These are phyloP conservation scores for Colletotrichum limetticola DNA, from an alignment of 2,329 filamentous ascomycete species.

Conservation along the genomic window DNA sequence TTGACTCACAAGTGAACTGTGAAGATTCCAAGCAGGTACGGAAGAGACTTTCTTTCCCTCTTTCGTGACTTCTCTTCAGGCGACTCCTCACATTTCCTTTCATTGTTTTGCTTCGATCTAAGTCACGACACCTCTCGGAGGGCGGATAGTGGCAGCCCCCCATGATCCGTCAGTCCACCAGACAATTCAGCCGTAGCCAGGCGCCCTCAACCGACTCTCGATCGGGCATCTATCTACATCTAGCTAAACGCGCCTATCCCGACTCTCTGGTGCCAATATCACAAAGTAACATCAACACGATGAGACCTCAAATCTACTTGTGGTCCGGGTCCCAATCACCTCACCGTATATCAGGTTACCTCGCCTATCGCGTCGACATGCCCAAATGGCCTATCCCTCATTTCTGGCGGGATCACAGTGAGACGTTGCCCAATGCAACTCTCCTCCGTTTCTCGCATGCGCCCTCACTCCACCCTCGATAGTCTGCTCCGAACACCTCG, in stretches of 20 bases:
- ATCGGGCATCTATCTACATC: slow-evolving; percentile 4
- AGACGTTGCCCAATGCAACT: slow-evolving; percentile 27
- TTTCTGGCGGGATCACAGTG: slow-evolving; percentile 4
- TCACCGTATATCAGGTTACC: background rate
- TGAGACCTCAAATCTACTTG: background rate
- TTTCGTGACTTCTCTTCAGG: background rate
- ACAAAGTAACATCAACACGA: background rate
- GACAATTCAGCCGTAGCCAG: background rate
- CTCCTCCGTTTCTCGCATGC: slow-evolving; percentile 17
- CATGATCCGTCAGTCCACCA: background rate
- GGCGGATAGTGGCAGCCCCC: background rate
- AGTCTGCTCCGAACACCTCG: background rate
- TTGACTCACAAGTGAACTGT: slow-evolving; percentile 5
- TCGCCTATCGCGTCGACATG: slow-evolving; percentile 14
- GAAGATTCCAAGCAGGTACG: no score
- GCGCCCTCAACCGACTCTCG: background rate
- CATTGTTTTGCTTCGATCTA: background rate
- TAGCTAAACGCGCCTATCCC: background rate
- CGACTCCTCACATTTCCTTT: background rate
- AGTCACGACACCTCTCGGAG: background rate
- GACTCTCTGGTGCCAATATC: background rate
- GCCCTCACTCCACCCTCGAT: slow-evolving; percentile 1
- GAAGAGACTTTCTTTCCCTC: no score
- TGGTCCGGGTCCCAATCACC: background rate
- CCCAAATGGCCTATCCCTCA: slow-evolving; percentile 20